Evolutionary conservation across 140 eudicot genomes (phyloP).

Genomic region (Stevia rebaudiana): DNA sequence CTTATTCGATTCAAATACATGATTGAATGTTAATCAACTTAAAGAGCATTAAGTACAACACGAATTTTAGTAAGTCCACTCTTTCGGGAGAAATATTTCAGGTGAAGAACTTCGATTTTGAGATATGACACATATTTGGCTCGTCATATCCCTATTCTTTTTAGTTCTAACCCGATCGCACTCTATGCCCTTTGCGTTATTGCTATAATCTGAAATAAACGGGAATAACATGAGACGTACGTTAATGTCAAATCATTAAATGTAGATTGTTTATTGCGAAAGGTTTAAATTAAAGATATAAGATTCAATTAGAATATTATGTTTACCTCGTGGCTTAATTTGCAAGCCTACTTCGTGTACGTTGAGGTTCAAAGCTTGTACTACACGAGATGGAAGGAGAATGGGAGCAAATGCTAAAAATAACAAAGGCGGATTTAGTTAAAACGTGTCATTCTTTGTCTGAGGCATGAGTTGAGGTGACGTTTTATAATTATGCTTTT

Average conservation of each 20-base stretch:
- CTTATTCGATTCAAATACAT: constrained; percentile 34
- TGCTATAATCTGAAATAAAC: constrained; percentile 30
- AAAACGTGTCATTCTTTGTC: background rate
- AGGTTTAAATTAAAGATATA: background rate
- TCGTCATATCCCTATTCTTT: constrained; percentile 30
- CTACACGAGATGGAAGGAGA: constrained; percentile 73
- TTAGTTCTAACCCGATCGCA: constrained; percentile 17
- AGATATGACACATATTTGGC: constrained; percentile 27
- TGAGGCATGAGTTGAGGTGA: background rate
- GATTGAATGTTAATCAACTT: constrained; percentile 17
- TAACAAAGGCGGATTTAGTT: background rate
- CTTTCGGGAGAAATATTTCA: constrained; percentile 73
- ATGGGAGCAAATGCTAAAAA: constrained; percentile 65
- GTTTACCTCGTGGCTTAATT: constrained; percentile 43
- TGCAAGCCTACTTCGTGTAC: constrained; percentile 56
- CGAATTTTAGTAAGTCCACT: constrained; percentile 60
- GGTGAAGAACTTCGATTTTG: constrained; percentile 55
- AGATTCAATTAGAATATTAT: background rate
- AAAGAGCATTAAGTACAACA: constrained; percentile 16
- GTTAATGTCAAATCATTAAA: background rate
- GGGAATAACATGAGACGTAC: background rate
- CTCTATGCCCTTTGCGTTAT: constrained; percentile 23
- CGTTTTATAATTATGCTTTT: no score
- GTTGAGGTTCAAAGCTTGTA: constrained; percentile 67
- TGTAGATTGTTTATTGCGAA: background rate